Evolutionary conservation across 371 early-diverging fungal genomes (phyloP), one percentile per base, ranked within the genome.

Genomic region (Blakeslea trispora): DNA sequence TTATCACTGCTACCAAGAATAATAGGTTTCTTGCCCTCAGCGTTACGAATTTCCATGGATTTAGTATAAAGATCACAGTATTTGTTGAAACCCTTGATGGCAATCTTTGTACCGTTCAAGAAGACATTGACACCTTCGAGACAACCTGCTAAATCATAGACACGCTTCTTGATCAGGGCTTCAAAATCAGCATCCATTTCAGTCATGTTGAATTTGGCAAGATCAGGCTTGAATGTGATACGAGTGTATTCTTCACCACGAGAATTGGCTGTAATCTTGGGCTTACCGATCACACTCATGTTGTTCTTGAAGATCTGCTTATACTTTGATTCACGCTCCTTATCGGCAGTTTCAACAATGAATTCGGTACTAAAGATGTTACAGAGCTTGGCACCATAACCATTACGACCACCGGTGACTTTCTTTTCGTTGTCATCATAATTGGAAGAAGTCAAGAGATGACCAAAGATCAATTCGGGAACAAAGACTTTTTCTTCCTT

Each of bases 381-480:
- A 79, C 99, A 98, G 13, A 99, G 86, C 72, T 99, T 99, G 37
- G 99, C 99, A 53, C 99, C 99, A 71, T 96, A 99, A 45, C 99
- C 99, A 74, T 99, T 99, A 45, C 99, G 83, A 28, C 99, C 99
- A 67, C 99, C 99, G 7, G 97, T 95, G 18, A 97, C 91, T 71
- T 99, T 99, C 72, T 99, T 95, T 69, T 99, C 95, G 22, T 86
- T 75, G 72, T 99, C 99, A 72, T 99, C 89, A 72, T 99, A 99
- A 82, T 99, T 99, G 53, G 96, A 95, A 18, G 96, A 95, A 0
- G 99, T 99, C 45, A 99, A 76, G 19, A 99, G 79, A 66, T 99
- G 99, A 0, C 99, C 99, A 83, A 99, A 99, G 52, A 99, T 99
- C 49, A 99, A 84, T 66, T 99, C 99, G 3, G 99, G 99, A 0